Percentiles rank a stretch among this genome's conserved stretches.
Evolutionary conservation across 2,329 filamentous ascomycete genomes (phyloP).

Genomic region (Ceratocystis cacaofunesta): DNA sequence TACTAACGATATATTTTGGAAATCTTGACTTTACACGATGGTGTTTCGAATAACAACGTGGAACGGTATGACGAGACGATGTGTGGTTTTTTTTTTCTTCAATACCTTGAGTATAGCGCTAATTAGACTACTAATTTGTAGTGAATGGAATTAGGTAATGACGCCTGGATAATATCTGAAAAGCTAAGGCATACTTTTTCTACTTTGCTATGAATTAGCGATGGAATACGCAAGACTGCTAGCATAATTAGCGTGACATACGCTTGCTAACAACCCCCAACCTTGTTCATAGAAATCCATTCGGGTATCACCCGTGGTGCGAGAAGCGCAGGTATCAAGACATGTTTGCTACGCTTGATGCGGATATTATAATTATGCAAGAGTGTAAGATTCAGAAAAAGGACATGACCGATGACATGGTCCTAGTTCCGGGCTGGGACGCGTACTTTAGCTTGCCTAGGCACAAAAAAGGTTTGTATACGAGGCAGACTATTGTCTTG

Average conservation of each 20-base stretch:
- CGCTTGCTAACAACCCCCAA: background rate
- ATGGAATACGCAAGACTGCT: background rate
- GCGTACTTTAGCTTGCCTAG: slow-evolving; percentile 88
- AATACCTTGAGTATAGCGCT: too few relatives aligned
- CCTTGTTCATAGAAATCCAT: slow-evolving; percentile 48
- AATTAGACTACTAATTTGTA: slow-evolving; percentile 23
- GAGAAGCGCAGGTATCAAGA: slow-evolving; percentile 53
- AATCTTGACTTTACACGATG: slow-evolving; percentile 31
- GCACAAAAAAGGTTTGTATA: slow-evolving; percentile 71
- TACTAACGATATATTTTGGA: too few relatives aligned
- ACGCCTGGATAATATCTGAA: background rate
- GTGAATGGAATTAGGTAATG: slow-evolving; percentile 67
- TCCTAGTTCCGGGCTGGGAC: slow-evolving; percentile 87
- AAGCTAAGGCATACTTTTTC: background rate
- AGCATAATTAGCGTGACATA: slow-evolving; percentile 1
- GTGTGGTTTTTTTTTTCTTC: background rate
- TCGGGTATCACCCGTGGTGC: slow-evolving; percentile 72
- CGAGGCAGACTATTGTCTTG: too few relatives aligned
- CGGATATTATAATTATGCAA: slow-evolving; percentile 89
- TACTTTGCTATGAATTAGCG: background rate
- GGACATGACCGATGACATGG: slow-evolving; percentile 88
- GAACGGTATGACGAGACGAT: slow-evolving; percentile 49
- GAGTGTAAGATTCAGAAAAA: slow-evolving; percentile 94
- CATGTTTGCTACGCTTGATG: slow-evolving; percentile 88
- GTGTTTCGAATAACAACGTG: slow-evolving; percentile 69